Base-by-base conservation (phyloP, 345 rosid species). In the Euphorbia peplus region DNA sequence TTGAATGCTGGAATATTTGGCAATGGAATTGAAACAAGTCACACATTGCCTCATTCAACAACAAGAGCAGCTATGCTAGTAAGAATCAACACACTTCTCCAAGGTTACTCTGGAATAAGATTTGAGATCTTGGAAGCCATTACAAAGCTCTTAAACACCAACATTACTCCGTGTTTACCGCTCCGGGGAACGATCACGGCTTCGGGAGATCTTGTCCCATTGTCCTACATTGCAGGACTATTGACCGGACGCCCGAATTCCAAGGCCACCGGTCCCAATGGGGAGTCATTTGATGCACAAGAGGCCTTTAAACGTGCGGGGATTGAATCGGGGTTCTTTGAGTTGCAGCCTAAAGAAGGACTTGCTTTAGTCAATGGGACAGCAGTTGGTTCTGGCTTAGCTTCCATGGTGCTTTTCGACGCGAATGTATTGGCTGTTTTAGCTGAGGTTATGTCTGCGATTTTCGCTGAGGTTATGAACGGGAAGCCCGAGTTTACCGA, bases 1-100 rank as follows among this genome's bases (percentile, higher is more conserved):
- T 70, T 75, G 79, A 75, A 75, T 51, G 70, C 75, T 41, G 79
- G 79, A 21, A 70, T 75, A 18, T 64, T 75, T 24, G 79, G 79
- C 16, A 65, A 70, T 59, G 66, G 65, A 37, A 69, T 64, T 42
- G 71, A 75, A 50, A 37, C 75, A 7, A 32, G 67, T 65, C 79
- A 75, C 71, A 66, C 61, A 0, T 71, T 74, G 70, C 73, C 78
- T 11, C 78, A 74, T 18, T 37, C 67, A 22, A 39, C 72, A 24
- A 68, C 78, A 4, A 68, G 73, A 57, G 78, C 78, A 54, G 73
- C 78, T 0, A 75, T 75, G 79, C 62, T 70, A 16, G 79, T 75
- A 32, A 75, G 79, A 28, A 75, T 66, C 74, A 75, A 74, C 59
- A 74, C 78, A 54, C 78, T 74, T 25, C 72, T 74, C 21, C 78